Evolutionary conservation across 352 stramenopile species (phyloP).

Genomic region (Globisporangium uncinulatum): DNA sequence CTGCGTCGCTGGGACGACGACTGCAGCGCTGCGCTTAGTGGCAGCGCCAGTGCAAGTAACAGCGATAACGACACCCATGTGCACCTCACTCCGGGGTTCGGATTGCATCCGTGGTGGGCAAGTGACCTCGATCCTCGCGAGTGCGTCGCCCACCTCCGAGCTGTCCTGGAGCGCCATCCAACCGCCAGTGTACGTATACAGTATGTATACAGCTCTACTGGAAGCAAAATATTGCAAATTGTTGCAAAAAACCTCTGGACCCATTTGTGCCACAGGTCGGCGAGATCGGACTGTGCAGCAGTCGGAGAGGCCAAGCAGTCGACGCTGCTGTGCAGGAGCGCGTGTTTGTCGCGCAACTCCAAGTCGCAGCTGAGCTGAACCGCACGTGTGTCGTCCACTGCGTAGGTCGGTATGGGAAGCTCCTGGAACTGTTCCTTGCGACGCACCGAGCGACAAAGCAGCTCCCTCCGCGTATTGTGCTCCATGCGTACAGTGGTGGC

Average conservation of each 20-base stretch:
- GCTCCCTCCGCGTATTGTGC: constrained; percentile 44
- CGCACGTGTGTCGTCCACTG: constrained; percentile 69
- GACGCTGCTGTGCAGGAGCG: constrained; percentile 35
- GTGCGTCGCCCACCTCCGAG: constrained; percentile 32
- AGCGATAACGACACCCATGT: constrained; percentile 1
- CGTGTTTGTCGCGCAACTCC: constrained; percentile 46
- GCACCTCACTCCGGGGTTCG: constrained; percentile 51
- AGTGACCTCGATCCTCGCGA: constrained; percentile 10
- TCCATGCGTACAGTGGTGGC: constrained; percentile 67
- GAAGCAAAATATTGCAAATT: neutral
- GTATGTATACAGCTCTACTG: neutral
- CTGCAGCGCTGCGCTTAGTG: neutral
- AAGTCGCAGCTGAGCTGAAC: constrained; percentile 39
- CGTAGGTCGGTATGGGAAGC: constrained; percentile 60
- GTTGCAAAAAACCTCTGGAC: neutral
- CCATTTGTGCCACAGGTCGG: constrained; percentile 35
- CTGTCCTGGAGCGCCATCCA: constrained; percentile 31
- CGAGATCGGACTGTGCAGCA: constrained; percentile 81
- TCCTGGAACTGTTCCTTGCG: constrained; percentile 49
- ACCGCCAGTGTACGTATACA: constrained; percentile 31
- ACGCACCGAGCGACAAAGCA: constrained; percentile 3
- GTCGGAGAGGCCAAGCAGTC: constrained; percentile 37
- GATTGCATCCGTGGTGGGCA: constrained; percentile 76
- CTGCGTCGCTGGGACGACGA: constrained; percentile 7
- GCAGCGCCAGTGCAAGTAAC: constrained; percentile 1